Base-by-base conservation (phyloP, 306 rosid species). In the Prosopis cineraria region DNA sequence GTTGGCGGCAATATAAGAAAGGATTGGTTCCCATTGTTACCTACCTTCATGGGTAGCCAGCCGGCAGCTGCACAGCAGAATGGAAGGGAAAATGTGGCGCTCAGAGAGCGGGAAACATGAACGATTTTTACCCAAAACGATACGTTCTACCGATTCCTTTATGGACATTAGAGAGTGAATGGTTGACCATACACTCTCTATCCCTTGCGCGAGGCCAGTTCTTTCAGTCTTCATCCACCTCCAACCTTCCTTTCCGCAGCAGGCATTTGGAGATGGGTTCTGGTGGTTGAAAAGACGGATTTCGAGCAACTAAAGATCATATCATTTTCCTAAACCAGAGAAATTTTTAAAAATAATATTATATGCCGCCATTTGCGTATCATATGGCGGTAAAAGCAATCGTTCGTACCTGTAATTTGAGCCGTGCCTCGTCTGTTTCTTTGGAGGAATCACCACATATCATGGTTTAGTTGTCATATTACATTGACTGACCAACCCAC, bases 361-460 rank as follows among this genome's bases (percentile, higher is more conserved):
- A 44, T 41, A 9, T 29, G 29, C 55, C 11, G 33, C 8, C 45
- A 71, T 6, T 20, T 1, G 6, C 12, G 33, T 33, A 33, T 52
- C 36, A 40, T 10, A 37, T 39, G 5, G 41, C 30, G 7, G 25
- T 17, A 58, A 41, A 56, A 4, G 36, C 52, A 55, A 12, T 55
- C 27, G 17, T 24, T 31, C n/a, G n/a, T n/a, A 8, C 2, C 65
- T 36, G 40, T 22, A 24, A 24, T 52, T 52, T 36, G 50, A 53
- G 47, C 56, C 47, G 36, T 3, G 6, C 7, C 44, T 64, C 40
- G 33, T 41, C 40, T 58, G 45, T 39, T 40, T 17, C 78, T 25
- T 40, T n/a, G n/a, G n/a, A 74, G 44, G n/a, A 74, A 59, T 58
- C 70, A 74, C 14, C 31, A 4, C 20, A 58, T 56, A 40, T 24